A percentile compares a stretch with the other conserved stretches of the same genome.
These are phyloP conservation scores for Vanilla planifolia DNA, from an alignment of 106 monocot genomes.

Conservation along the genomic window DNA sequence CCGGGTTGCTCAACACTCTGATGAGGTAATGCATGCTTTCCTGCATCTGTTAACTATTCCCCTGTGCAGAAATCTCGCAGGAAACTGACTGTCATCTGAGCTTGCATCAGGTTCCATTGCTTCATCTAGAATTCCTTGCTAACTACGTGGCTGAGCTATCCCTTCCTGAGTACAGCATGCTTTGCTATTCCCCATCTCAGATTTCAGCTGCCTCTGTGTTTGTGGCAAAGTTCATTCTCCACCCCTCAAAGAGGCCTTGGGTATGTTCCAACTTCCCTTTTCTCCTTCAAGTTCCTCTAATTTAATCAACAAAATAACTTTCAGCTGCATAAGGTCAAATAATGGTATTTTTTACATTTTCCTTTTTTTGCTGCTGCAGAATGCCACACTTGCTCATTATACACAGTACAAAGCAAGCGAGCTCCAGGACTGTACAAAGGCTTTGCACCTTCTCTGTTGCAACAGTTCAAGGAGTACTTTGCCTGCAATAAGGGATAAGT, in stretches of 20 bases:
- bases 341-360: neutral
- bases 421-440: slow-evolving; percentile 67
- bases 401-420: slow-evolving; percentile 64
- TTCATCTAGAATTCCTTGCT: slow-evolving; percentile 75
- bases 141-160: slow-evolving; percentile 78
- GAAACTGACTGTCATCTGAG: too few species aligned
- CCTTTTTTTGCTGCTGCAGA: slow-evolving; percentile 38
- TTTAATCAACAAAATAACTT: too few species aligned
- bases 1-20: slow-evolving; percentile 57
- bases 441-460: slow-evolving; percentile 56
- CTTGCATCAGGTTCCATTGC: slow-evolving; percentile 22
- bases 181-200: slow-evolving; percentile 53
- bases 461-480: slow-evolving; percentile 48
- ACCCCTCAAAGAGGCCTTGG: slow-evolving; percentile 73
- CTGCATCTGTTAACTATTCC: neutral
- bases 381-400: slow-evolving; percentile 67
- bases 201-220: slow-evolving; percentile 79
- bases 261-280: slow-evolving; percentile 18
- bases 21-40: slow-evolving; percentile 33
- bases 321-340: neutral
- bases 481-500: slow-evolving; percentile 87
- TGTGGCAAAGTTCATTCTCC: slow-evolving; percentile 59
- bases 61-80: too few species aligned
- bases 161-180: slow-evolving; percentile 66
- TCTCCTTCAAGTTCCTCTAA: too few species aligned